A percentile compares a stretch with the other conserved stretches of the same genome.
Evolutionary conservation across 2,329 filamentous ascomycete genomes (phyloP).

Genomic region (Fusarium continuum): DNA sequence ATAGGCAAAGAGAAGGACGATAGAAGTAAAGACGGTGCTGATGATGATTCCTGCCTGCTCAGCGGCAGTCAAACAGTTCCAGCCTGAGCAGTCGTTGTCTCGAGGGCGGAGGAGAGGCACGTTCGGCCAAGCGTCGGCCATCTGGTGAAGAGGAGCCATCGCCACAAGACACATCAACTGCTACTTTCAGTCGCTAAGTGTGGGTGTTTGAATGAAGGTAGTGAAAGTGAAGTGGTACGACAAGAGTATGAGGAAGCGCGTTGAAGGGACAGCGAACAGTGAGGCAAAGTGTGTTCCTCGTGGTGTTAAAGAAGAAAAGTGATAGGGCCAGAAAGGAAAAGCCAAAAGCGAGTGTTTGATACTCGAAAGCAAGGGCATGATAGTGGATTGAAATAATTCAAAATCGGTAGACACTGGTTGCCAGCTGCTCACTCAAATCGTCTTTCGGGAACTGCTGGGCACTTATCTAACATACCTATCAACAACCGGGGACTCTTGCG

Average conservation of each 20-base stretch:
- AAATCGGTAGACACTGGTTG: conserved; percentile 14
- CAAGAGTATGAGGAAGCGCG: not conserved
- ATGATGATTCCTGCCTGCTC: conserved; percentile 54
- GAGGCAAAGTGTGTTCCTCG: not conserved
- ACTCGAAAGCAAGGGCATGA: no score
- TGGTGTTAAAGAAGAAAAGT: not conserved
- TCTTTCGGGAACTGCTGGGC: no score
- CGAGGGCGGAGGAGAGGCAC: not conserved
- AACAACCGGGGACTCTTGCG: no score
- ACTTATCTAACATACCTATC: not conserved
- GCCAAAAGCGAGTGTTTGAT: not conserved
- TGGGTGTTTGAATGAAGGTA: not conserved
- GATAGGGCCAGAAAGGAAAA: not conserved
- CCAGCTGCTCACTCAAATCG: conserved; percentile 8
- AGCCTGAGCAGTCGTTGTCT: conserved; percentile 45
- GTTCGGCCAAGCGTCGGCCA: not conserved
- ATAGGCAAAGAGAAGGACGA: conserved; percentile 45
- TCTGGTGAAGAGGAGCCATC: not conserved
- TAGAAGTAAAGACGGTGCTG: conserved; percentile 44
- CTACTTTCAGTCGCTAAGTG: not conserved
- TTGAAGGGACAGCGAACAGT: not conserved
- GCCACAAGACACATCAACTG: not conserved
- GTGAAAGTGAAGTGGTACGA: not conserved
- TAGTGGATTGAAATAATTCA: not conserved
- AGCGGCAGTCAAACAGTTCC: conserved; percentile 51